Conservation (phyloP, 1,284 basidiomycete genomes). For the Rhizopogon hawkerae region DNA sequence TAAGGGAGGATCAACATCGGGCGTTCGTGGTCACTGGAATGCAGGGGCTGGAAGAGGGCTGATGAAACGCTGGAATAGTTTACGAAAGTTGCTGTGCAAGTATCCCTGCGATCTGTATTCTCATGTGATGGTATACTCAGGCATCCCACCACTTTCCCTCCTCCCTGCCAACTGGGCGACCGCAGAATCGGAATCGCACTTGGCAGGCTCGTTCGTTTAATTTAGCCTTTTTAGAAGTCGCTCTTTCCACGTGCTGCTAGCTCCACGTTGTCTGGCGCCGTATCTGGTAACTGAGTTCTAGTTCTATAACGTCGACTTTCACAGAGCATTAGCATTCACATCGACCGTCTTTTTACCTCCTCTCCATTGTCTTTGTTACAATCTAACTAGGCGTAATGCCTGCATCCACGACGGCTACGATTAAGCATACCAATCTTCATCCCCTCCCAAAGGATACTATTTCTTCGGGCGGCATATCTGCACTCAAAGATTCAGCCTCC, state of each 20-base stretch:
- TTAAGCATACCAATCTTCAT: conserved; percentile 5
- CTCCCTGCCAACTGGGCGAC: conserved; percentile 4
- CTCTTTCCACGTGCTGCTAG: conserved; percentile 26
- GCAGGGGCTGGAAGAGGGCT: conserved; percentile 13
- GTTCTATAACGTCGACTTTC: conserved; percentile 25
- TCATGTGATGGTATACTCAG: conserved; percentile 1
- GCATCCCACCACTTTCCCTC: conserved; percentile 5
- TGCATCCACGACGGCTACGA: conserved; percentile 8
- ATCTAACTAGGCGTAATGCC: conserved; percentile 9
- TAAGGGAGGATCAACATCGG: conserved; percentile 31
- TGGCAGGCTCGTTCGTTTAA: conserved; percentile 14
- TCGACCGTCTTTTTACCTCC: conserved; percentile 6
- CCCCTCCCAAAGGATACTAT: conserved; percentile 11
- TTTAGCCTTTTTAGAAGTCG: conserved; percentile 17
- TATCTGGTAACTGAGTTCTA: conserved; percentile 16
- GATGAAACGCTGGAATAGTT: conserved; percentile 1
- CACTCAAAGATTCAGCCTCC: conserved; percentile 27
- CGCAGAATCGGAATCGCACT: conserved; percentile 5
- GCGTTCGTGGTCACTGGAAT: conserved; percentile 26
- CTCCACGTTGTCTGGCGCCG: conserved; percentile 23
- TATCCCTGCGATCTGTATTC: conserved; percentile 6
- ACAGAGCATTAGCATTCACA: conserved; percentile 10
- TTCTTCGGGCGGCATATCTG: not conserved
- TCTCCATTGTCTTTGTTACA: conserved; percentile 3
- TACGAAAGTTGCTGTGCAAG: conserved; percentile 4